A percentile compares a stretch with the other conserved stretches of the same genome.
These are phyloP conservation scores for Boehmeria nivea DNA, from an alignment of 306 rosid genomes.

Conservation along the genomic window DNA sequence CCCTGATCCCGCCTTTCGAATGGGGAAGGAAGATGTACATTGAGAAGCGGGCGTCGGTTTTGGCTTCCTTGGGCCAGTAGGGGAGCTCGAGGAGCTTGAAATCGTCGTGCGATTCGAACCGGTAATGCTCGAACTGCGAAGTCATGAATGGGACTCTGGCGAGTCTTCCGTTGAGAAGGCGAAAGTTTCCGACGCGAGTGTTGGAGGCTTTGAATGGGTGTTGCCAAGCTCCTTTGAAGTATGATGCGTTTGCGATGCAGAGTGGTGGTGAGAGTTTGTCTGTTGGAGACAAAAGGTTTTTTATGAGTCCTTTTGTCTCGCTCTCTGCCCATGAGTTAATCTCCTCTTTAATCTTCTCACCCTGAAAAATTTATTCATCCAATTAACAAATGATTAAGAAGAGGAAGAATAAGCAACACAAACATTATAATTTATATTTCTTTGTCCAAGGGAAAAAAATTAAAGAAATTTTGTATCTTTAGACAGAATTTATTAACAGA, in stretches of 20 bases:
- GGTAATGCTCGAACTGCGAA: background rate
- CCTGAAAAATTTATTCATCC: too few relatives aligned
- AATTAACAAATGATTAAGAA: too few relatives aligned
- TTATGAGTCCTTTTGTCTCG: conserved; percentile 15
- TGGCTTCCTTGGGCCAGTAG: background rate
- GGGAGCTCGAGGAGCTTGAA: conserved; percentile 15
- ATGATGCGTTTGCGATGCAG: conserved; percentile 22
- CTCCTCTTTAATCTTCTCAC: background rate
- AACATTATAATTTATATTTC: too few relatives aligned
- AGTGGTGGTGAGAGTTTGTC: background rate
- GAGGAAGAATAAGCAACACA: too few relatives aligned
- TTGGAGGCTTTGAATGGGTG: background rate
- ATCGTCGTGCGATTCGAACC: background rate
- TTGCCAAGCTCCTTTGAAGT: conserved; percentile 32
- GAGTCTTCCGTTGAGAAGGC: conserved; percentile 11
- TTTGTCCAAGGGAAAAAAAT: too few relatives aligned
- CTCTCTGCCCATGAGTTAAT: conserved; percentile 10
- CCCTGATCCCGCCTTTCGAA: conserved; percentile 6
- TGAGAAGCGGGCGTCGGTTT: background rate
- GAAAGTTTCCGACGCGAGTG: background rate
- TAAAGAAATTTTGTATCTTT: too few relatives aligned
- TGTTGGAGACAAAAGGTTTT: background rate
- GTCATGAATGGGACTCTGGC: conserved; percentile 25
- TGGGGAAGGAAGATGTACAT: conserved; percentile 26
- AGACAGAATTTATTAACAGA: too few relatives aligned